Evolutionary conservation across 306 rosid genomes (phyloP), one percentile per base, ranked within the genome.

Genomic region (Trifolium pratense): DNA sequence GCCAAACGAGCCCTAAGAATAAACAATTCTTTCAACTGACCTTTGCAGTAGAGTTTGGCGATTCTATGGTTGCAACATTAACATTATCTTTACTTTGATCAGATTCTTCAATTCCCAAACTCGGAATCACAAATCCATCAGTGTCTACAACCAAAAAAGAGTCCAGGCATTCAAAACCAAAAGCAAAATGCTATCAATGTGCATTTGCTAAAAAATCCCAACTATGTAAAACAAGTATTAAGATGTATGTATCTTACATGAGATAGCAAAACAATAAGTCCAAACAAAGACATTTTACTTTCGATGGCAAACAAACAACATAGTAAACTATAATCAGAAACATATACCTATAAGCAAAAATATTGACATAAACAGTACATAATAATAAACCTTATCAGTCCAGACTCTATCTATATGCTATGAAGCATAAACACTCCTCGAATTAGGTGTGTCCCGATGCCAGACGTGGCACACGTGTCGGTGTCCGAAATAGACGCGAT

Each of bases 121-220:
- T 95, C 36, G 99, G 97, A 86, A 95, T 91, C 82, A 95, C 97
- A 46, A 87, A 95, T 71, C 97, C 97, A 79, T 95, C 97, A 6
- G 88, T 92, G 87, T 95, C 99, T 95, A 55, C 78, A 69, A 45
- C 67, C 77, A 65, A 65, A 80, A 42, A 49, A 73, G 5, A 53
- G n/a, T 32, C 45, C 63, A 66, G 3, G 10, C 48, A 42, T 60
- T 81, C 39, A 72, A 51, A 2, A 31, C 20, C 57, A 43, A 70
- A 71, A 65, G 31, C 6, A 32, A 52, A 58, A 66, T 73, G 16
- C 25, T 43, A 63, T 9, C 68, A 59, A 68, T 58, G 32, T 36
- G 31, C 43, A 66, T n/a, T 15, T 78, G 31, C 52, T 6, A n/a
- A 48, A 51, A 4, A 9, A 55, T 26, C 74, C 32, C 66, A 43